A percentile compares a stretch with the other conserved stretches of the same genome.
Conservation (phyloP, 768 basidiomycete species). For the Termitomyces sp. region DNA sequence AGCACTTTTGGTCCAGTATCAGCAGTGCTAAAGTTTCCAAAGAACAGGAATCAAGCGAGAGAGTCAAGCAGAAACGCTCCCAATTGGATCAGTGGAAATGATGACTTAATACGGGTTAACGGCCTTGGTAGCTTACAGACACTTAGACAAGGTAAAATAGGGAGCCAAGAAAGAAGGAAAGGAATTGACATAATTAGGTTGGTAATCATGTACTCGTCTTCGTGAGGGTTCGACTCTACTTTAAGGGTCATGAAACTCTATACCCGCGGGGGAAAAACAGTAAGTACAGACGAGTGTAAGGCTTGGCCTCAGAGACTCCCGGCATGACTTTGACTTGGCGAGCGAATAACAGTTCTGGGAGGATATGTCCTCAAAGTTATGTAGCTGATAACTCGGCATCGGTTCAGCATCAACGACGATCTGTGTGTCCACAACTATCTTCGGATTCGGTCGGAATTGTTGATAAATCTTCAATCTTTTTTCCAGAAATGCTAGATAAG, state of each 20-base stretch:
- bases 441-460: not conserved
- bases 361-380: no score
- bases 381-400: no score
- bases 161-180: not conserved
- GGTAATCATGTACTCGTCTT: not conserved
- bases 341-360: no score
- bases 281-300: not conserved
- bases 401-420: not conserved
- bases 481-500: not conserved
- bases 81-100: no score
- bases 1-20: no score
- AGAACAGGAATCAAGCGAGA: no score
- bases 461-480: not conserved
- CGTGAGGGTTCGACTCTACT: not conserved
- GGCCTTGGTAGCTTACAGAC: no score
- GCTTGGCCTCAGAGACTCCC: no score
- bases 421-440: not conserved
- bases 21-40: no score
- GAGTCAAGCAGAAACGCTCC: no score
- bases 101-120: no score
- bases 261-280: not conserved
- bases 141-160: not conserved
- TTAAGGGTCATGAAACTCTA: not conserved
- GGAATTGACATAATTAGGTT: not conserved
- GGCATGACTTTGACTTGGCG: no score